A percentile compares a stretch with the other conserved stretches of the same genome.
Conservation (phyloP, 202 grass and related monocot species). For the Zizania palustris region DNA sequence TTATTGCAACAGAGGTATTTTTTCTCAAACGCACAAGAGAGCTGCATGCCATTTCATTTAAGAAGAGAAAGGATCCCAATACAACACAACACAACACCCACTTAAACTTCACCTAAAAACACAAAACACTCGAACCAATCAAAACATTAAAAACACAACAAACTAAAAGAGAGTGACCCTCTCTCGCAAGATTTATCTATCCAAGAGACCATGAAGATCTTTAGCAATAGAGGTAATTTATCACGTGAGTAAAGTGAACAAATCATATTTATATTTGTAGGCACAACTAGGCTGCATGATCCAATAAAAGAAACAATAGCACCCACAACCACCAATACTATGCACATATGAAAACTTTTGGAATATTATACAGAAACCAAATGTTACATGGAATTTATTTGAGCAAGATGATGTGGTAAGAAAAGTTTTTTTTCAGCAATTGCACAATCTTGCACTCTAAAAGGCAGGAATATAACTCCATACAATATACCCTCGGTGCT, state of each 20-base stretch:
- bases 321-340: neutral
- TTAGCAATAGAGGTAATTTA: neutral
- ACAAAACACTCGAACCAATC: too few relatives aligned
- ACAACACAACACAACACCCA: too few relatives aligned
- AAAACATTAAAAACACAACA: too few relatives aligned
- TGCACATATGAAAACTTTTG: neutral
- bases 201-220: too few relatives aligned
- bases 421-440: neutral
- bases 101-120: too few relatives aligned
- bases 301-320: neutral
- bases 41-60: too few relatives aligned
- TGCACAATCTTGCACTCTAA: neutral
- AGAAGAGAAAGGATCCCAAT: too few relatives aligned
- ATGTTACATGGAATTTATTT: neutral
- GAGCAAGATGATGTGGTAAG: neutral
- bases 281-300: neutral
- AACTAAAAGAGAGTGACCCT: too few relatives aligned
- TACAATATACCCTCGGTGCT: neutral
- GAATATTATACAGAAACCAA: neutral
- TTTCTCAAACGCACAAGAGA: too few relatives aligned
- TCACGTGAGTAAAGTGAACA: neutral
- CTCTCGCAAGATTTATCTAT: too few relatives aligned
- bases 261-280: slow-evolving; percentile 3
- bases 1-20: too few relatives aligned
- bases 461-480: neutral